Base-by-base conservation (phyloP, 495 filamentous ascomycete genomes). In the Corynascus novoguineensis region DNA sequence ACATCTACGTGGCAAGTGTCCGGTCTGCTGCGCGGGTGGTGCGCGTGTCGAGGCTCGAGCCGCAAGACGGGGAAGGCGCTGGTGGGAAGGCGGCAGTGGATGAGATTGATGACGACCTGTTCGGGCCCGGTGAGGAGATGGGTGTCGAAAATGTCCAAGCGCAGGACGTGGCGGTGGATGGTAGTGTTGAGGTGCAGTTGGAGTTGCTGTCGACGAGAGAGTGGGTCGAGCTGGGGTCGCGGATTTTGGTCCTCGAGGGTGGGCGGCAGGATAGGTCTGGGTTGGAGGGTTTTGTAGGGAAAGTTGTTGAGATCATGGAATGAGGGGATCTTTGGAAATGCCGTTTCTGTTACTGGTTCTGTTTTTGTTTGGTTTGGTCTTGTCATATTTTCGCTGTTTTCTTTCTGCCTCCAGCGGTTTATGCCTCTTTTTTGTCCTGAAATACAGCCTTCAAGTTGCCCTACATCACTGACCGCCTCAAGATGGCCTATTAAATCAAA, bases 1-100 rank as follows among this genome's bases (percentile, higher is more conserved):
- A 90, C 15, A 81, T 87, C 1, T 96, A 96, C 60, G 84, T 90
- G 34, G 89, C 87, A 14, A 96, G 89, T 65, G 84, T 97, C n/a
- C 81, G 93, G 15, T 83, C 90, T 2, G 78, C 85, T 0, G 91
- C 90, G 11, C 82, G 86, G 53, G 81, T 96, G 4, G 65, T 78
- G 40, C 64, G 65, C 24, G 68, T 78, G 19, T 64, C 60, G 14
- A 66, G 65, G 35, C 61, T 63, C 25, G 58, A 12, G 64, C 52
- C 22, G 15, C 38, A 1, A 48, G 59, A 32, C n/a, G 45, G 45
- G 2, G 44, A n/a, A 11, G 42, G 34, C n/a, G n/a, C n/a, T 25
- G 51, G 40, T 11, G 42, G 34, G 25, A 66, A 60, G 52, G 52
- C 51, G n/a, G 59, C 59, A 19, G 70, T 58, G 24, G 72, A 77